phyloP scores from a whole-genome alignment of 2,329 filamentous ascomycete genomes.

The Epichloe hybrida region DNA sequence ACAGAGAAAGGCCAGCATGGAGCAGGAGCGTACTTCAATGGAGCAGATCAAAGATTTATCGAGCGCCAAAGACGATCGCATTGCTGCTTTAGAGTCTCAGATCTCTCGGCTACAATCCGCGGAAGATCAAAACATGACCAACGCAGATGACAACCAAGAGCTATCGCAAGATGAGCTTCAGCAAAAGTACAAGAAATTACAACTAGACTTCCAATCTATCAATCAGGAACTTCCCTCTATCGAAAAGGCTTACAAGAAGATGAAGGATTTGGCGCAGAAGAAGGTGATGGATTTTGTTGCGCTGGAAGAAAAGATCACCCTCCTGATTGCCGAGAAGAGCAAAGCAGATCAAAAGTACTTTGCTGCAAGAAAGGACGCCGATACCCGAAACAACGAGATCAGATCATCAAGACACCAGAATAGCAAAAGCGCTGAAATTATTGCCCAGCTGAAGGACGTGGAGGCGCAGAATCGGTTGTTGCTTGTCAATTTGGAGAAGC shows the following conservation, averaged over 20 bases:
- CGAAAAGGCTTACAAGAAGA: conserved; percentile 82
- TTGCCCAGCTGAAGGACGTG: conserved; percentile 81
- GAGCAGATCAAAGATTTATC: conserved; percentile 70
- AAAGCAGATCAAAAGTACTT: conserved; percentile 99
- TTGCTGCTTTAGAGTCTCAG: conserved; percentile 70
- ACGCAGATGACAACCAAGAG: conserved; percentile 36
- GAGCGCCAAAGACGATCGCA: conserved; percentile 65
- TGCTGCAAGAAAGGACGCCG: conserved; percentile 85
- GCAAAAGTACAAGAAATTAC: conserved; percentile 57
- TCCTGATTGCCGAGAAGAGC: conserved; percentile 74
- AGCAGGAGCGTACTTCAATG: conserved; percentile 56
- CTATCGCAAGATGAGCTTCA: conserved; percentile 59
- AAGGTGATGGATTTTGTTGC: conserved; percentile 67
- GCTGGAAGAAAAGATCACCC: conserved; percentile 64
- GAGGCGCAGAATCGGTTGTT: conserved; percentile 66
- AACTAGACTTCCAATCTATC: conserved; percentile 70
- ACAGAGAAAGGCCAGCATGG: conserved; percentile 65
- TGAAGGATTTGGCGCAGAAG: conserved; percentile 69
- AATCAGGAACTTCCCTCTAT: conserved; percentile 80
- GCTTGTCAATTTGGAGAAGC: conserved; percentile 78
- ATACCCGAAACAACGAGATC: conserved; percentile 70
- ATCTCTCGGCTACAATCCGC: conserved; percentile 52
- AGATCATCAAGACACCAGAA: conserved; percentile 70
- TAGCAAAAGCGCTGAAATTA: conserved; percentile 82
- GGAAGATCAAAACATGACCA: conserved; percentile 32